phyloP scores from a whole-genome alignment of 2,329 filamentous ascomycete species.

The Alternaria atra region DNA sequence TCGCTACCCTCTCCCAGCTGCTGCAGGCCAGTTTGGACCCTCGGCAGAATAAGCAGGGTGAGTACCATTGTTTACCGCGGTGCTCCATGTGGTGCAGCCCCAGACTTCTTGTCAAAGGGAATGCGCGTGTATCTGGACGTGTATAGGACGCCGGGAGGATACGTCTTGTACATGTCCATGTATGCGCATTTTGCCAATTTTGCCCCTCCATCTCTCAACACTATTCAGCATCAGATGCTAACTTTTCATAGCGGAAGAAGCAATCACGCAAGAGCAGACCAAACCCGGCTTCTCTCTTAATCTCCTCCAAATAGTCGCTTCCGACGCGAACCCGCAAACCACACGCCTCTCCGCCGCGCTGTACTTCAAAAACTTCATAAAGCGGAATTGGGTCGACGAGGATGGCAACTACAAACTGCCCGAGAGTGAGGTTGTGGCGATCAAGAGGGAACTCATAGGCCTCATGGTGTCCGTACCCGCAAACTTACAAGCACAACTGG shows the following conservation, averaged over 20 bases:
- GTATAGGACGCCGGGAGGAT: neutral
- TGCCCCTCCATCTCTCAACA: slow-evolving; percentile 5
- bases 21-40: slow-evolving; percentile 92
- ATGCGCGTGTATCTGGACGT: neutral
- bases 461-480: slow-evolving; percentile 93
- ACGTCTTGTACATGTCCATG: neutral
- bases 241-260: slow-evolving; percentile 73
- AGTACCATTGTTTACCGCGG: slow-evolving; percentile 38
- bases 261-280: slow-evolving; percentile 79
- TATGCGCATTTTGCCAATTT: neutral
- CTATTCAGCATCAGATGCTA: slow-evolving; percentile 16
- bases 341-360: slow-evolving; percentile 88
- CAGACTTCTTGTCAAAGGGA: neutral
- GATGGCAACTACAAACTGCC: slow-evolving; percentile 93
- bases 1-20: slow-evolving; percentile 76
- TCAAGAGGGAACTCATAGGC: slow-evolving; percentile 94
- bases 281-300: slow-evolving; percentile 86
- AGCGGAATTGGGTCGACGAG: slow-evolving; percentile 92
- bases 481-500: slow-evolving; percentile 89
- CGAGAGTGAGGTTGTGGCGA: slow-evolving; percentile 80
- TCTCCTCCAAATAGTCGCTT: slow-evolving; percentile 89
- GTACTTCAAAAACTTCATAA: slow-evolving; percentile 99
- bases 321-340: slow-evolving; percentile 74
- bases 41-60: slow-evolving; percentile 87
- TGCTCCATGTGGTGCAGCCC: slow-evolving; percentile 11